Evolutionary conservation across 148 eudicot species (phyloP), one percentile per base, ranked within the genome.

Genomic region (Polygonum maritimum): DNA sequence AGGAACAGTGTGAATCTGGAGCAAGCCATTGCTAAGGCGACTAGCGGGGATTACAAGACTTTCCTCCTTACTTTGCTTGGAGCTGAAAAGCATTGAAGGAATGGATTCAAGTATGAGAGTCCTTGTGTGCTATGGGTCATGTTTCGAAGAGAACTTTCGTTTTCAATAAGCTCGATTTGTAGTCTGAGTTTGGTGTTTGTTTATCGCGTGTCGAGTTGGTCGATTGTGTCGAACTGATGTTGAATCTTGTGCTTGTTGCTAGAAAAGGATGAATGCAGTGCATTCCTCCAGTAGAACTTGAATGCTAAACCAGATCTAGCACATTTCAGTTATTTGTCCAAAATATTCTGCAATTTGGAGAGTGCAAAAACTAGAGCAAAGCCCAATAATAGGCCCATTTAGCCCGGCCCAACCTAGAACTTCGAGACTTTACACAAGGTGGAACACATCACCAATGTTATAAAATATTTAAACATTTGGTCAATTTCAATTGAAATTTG

Each of bases 31-130:
- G 79, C 83, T 2, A 89, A 90, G 84, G 88, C 86, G 48, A 87
- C 89, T 78, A 80, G 78, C 2, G 89, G 98, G 10, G 85, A 92
- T 77, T 92, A 95, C 84, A 85, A 89, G 83, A 75, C 82, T 5
- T 89, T 95, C 82, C 89, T 95, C 80, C 90, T 92, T 8, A 80
- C 98, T 63, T 73, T 95, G 76, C 81, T 95, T 1, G 98, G 97
- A 3, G 77, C 82, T 0, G 79, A 80, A 69, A 83, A 81, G 48
- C 84, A 82, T 76, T 72, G 54, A 72, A 41, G 38, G 8, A 26
- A 22, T 21, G 33, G 11, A 13, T 21, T 60, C 16, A 4, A 57
- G 35, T 57, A 19, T 19, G 21, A 57, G 18, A 63, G 33, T 14
- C 18, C 19, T 35, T 67, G 19, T 36, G 71, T 38, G 19, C 36